Evolutionary conservation across 129 eudicot species (phyloP).

Genomic region (Cynara cardunculus): DNA sequence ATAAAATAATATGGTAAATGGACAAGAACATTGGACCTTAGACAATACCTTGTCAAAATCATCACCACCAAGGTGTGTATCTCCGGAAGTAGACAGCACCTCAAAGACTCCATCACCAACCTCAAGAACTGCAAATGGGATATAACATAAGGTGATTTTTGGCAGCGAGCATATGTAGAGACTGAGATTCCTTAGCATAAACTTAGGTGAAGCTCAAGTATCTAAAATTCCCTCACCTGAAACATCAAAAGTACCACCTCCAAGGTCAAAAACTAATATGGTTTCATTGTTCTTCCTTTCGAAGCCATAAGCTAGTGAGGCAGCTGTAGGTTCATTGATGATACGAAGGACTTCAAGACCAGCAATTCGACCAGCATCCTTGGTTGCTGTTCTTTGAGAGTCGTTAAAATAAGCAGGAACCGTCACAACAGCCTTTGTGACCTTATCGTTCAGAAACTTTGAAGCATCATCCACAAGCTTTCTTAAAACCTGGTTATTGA

Average conservation of each 20-base stretch:
- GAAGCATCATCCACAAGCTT: conserved; percentile 99
- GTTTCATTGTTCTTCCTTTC: conserved; percentile 95
- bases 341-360: conserved; percentile 91
- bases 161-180: neutral
- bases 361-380: conserved; percentile 99
- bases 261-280: conserved; percentile 88
- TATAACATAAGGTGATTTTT: neutral
- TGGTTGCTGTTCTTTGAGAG: conserved; percentile 96
- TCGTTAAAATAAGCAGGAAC: conserved; percentile 97
- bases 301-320: conserved; percentile 93
- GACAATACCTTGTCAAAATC: conserved; percentile 80
- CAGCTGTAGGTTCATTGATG: conserved; percentile 96
- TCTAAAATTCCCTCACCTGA: conserved; percentile 49
- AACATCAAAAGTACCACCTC: conserved; percentile 99
- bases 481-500: conserved; percentile 61
- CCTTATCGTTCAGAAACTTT: conserved; percentile 81
- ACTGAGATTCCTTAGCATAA: neutral
- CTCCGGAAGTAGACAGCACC: conserved; percentile 97
- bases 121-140: conserved; percentile 68
- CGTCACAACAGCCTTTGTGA: conserved; percentile 89
- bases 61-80: conserved; percentile 98
- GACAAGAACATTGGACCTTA: neutral
- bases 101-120: conserved; percentile 99
- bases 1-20: neutral
- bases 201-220: neutral